Evolutionary conservation across 352 stramenopile genomes (phyloP).

Genomic region (Pilasporangium apinafurcum): DNA sequence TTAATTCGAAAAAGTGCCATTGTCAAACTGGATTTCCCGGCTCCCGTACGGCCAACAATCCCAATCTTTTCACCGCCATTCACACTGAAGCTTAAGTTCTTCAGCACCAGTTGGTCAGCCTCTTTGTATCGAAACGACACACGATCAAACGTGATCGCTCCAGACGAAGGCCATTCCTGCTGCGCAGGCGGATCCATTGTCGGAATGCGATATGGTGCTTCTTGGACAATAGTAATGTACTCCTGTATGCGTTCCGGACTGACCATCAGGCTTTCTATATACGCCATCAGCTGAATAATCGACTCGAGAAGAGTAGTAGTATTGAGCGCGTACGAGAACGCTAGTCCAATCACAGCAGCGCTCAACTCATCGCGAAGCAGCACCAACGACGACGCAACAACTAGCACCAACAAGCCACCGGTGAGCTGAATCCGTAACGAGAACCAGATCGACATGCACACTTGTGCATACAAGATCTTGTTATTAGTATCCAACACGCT

Average conservation of each 20-base stretch:
- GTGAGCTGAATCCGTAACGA: conserved; percentile 60
- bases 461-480: conserved; percentile 27
- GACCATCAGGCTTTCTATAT: conserved; percentile 57
- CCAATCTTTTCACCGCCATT: conserved; percentile 24
- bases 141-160: conserved; percentile 74
- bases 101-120: conserved; percentile 37
- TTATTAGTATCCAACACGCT: conserved; percentile 30
- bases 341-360: conserved; percentile 62
- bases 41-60: conserved; percentile 16
- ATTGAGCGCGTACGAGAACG: conserved; percentile 81
- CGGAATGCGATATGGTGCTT: conserved; percentile 5
- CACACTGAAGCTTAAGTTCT: conserved; percentile 17
- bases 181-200: conserved; percentile 21
- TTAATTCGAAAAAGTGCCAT: conserved; percentile 77
- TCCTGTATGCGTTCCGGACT: conserved; percentile 76
- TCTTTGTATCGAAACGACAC: conserved; percentile 89
- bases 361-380: conserved; percentile 16
- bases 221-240: conserved; percentile 45
- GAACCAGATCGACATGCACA: conserved; percentile 43
- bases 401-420: conserved; percentile 85
- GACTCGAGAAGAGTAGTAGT: conserved; percentile 66
- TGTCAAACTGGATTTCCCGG: conserved; percentile 71
- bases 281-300: conserved; percentile 43
- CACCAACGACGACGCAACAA: conserved; percentile 27
- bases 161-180: conserved; percentile 70